phyloP scores from a whole-genome alignment of 2,329 filamentous ascomycete genomes.

The Paracamarosporium sp. region DNA sequence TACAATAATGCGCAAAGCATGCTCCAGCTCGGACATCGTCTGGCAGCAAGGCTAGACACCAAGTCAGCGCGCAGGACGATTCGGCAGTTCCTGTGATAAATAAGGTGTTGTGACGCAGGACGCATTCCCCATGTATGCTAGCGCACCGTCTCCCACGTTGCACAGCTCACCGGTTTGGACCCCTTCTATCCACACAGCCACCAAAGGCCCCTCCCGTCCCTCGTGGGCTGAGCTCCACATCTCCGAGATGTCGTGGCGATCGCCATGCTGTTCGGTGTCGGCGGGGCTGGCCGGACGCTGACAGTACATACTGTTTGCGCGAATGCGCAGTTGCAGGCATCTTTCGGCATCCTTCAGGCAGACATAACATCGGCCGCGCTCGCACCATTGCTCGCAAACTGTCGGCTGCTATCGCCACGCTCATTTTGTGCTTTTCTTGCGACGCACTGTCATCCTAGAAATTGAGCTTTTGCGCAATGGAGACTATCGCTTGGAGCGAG shows the following conservation, averaged over 20 bases:
- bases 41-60: neutral
- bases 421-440: neutral
- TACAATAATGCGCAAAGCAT: neutral
- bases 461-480: conserved; percentile 14
- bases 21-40: neutral
- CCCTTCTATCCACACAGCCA: conserved; percentile 3
- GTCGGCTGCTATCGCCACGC: neutral
- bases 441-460: neutral
- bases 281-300: conserved; percentile 5
- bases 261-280: conserved; percentile 2
- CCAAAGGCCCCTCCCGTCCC: conserved; percentile 7
- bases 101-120: neutral
- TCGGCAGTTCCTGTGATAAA: neutral
- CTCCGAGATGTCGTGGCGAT: conserved; percentile 11
- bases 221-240: conserved; percentile 10
- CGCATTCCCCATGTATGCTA: neutral
- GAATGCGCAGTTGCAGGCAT: conserved; percentile 12
- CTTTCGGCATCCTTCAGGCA: conserved; percentile 9
- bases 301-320: conserved; percentile 12
- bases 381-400: neutral
- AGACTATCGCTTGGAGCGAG: conserved; percentile 4
- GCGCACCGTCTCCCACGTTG: conserved; percentile 1
- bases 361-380: conserved; percentile 4
- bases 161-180: conserved; percentile 9
- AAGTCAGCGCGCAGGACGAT: neutral